phyloP scores from a whole-genome alignment of 306 rosid genomes.

The Benincasa hispida region DNA sequence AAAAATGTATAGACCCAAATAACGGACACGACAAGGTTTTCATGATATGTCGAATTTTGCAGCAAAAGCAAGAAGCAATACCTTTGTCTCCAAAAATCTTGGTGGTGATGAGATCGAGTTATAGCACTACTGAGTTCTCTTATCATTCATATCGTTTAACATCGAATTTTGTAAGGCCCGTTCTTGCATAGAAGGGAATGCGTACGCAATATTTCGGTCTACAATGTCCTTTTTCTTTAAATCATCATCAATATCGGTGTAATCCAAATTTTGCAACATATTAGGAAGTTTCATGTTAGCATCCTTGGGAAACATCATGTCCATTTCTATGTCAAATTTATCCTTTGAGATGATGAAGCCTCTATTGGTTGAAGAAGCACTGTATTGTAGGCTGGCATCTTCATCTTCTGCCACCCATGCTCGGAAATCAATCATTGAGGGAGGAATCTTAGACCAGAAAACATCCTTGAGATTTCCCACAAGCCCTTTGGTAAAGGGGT shows the following conservation, averaged over 20 bases:
- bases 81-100: conserved; percentile 25
- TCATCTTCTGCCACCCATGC: conserved; percentile 43
- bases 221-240: conserved; percentile 26
- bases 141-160: not conserved
- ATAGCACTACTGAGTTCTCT: conserved; percentile 22
- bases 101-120: conserved; percentile 12
- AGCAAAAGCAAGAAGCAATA: conserved; percentile 12
- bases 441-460: conserved; percentile 55
- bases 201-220: conserved; percentile 16
- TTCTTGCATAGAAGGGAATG: conserved; percentile 24
- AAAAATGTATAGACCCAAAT: not conserved
- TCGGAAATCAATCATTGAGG: conserved; percentile 51
- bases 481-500: conserved; percentile 52
- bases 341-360: conserved; percentile 41
- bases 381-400: conserved; percentile 19
- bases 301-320: conserved; percentile 33
- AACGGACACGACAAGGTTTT: not conserved
- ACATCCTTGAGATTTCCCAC: conserved; percentile 48
- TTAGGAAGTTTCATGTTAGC: conserved; percentile 23
- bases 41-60: not conserved
- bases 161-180: conserved; percentile 19
- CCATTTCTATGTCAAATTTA: conserved; percentile 44
- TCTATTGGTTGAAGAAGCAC: conserved; percentile 27
- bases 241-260: conserved; percentile 31
- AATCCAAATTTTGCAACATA: conserved; percentile 51